Base-by-base conservation (phyloP, 192 early-diverging fungal genomes). In the Linnemannia exigua region DNA sequence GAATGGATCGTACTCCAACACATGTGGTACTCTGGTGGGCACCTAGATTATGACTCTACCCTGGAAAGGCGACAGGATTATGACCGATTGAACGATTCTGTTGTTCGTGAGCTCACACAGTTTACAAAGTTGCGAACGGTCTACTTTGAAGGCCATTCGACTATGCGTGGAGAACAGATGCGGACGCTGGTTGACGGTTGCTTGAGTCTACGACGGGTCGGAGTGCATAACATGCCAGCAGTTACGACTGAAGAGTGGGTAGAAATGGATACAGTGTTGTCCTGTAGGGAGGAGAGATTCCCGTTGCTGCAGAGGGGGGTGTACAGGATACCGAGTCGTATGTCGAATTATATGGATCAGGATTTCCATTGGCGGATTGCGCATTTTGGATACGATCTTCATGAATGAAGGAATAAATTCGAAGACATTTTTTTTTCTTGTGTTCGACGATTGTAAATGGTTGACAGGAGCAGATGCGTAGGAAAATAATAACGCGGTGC, bases 1-100 rank as follows among this genome's bases (percentile, higher is more conserved):
- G 79, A 80, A 47, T 19, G 73, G 63, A 48, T 80, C 2, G 50
- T 67, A 16, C 8, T 80, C 8, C 72, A 80, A 11, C 67, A 48
- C 28, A 37, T n/a, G 2, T 17, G 22, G 44, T 51, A 33, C 58
- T 9, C 48, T n/a, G 58, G 25, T 2, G 28, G 28, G 8, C n/a
- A 61, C 28, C 28, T 25, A 3, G 12, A 63, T 31, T 12, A 33
- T 31, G 58, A 63, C 3, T n/a, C 0, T 12, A 63, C 58, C 0
- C 3, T 12, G 3, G 28, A 31, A 12, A 2, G 12, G 3, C n/a
- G 58, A 63, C 11, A n/a, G 11, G 9, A 15, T 2, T 33, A 63
- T 31, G 58, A 63, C 7, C 28, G 28, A 14, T 12, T 63, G 58
- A 63, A 63, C 58, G 0, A 16, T 11, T 7, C 9, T 11, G 15